Evolutionary conservation across 495 filamentous ascomycete genomes (phyloP), one percentile per base, ranked within the genome.

Genomic region (Xylaria flabelliformis): DNA sequence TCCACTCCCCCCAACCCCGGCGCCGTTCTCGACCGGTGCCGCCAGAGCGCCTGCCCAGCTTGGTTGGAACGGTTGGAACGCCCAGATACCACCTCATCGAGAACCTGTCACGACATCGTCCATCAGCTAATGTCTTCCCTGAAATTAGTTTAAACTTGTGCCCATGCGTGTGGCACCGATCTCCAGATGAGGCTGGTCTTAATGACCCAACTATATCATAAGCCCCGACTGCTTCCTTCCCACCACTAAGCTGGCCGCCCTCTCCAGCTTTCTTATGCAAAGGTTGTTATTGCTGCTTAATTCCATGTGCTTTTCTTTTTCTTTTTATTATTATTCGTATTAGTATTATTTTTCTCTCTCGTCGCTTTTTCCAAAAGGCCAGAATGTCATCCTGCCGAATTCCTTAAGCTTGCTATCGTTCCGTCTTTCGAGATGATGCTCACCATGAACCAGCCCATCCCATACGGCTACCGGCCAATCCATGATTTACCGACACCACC

Each of bases 401-500:
- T 66, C 53, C 70, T 64, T 78, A 78, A 78, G 72, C 67, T 73
- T 75, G 71, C 73, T 65, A 70, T 78, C 64, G 73, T 61, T 65
- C 74, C 46, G 73, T 62, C 70, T 75, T 70, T 65, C 77, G 77
- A 79, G 80, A 86, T 81, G 83, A 87, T 91, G 88, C 90, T 92
- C 86, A 92, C 90, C 77, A 82, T 90, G 77, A 89, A 87, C 79
- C 89, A 90, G 85, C 88, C 89, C 84, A 79, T 83, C 79, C 88
- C 89, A 76, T 87, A 90, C 82, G 87, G 87, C 82, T 88, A 89
- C 84, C 87, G 85, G 84, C 85, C 87, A 83, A 86, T 87, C 85
- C 89, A 92, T 91, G 90, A 91, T 82, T 84, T 89, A 79, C 89
- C 88, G 76, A 87, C 88, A 78, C 85, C 89, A 79, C 85, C 87